Base-by-base conservation (phyloP, 805 yeast species). In the Yarrowia sp. region DNA sequence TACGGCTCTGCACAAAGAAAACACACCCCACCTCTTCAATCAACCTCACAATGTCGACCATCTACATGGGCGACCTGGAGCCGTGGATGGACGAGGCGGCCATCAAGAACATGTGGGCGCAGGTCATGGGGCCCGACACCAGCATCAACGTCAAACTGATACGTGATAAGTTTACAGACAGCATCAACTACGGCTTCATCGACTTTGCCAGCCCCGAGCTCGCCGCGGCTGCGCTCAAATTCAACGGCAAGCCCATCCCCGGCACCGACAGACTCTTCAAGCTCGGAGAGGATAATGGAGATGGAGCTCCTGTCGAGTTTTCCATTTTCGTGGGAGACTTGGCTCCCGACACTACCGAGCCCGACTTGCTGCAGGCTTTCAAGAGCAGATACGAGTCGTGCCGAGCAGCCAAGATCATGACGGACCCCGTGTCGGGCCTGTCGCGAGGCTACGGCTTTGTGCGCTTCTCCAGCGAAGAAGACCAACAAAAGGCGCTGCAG, bases 371-470 rank as follows among this genome's bases (percentile, higher is more conserved):
- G 66, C 88, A 87, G 60, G 79, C 84, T 47, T 92, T 92, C 76
- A 86, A 84, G 67, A 76, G 84, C 5, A 83, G 85, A 66, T 92
- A 84, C 72, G 86, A 92, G 1, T 88, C 92, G 7, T 85, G 90
- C 64, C 81, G 85, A 62, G 86, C 87, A 69, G 95, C 86, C 7
- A 90, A 88, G 71, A 84, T 92, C 67, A 90, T 92, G 86, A 74
- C 83, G 57, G 97, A 92, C 74, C 86, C 85, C 42, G 73, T 75
- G 11, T 86, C 96, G 0, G 87, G 87, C 35, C 81, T 81, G 57
- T 84, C 93, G 7, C 86, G 89, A 72, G 96, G 97, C 11, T 92
- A 88, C 75, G 98, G 97, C 1, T 92, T 92, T 78, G 90, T 91
- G n/a, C 84, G 90, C 67, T 91, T 92, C 73, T 71, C 80, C 39